Percentiles rank a stretch among this genome's conserved stretches.
phyloP scores from a whole-genome alignment of 2,329 filamentous ascomycete genomes.

The Pseudogymnoascus sp. region DNA sequence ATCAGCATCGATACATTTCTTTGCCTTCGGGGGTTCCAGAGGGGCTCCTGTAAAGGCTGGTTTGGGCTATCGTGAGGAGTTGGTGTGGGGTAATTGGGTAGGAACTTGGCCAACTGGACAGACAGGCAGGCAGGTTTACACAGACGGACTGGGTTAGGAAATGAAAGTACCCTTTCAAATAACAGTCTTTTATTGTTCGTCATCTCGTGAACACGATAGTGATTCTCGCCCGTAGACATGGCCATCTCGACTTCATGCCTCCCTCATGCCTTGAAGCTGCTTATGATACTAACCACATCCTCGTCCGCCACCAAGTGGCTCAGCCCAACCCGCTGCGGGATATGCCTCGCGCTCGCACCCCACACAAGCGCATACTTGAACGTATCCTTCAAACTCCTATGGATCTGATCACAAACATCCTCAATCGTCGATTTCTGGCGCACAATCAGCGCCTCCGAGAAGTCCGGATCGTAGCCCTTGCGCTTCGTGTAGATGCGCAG shows the following conservation, averaged over 20 bases:
- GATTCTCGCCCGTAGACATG: background rate
- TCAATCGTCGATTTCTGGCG: slow-evolving; percentile 82
- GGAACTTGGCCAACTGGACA: background rate
- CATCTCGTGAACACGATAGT: slow-evolving; percentile 3
- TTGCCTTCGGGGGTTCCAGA: background rate
- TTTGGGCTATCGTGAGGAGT: slow-evolving; percentile 3
- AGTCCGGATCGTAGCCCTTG: slow-evolving; percentile 84
- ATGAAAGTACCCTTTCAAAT: background rate
- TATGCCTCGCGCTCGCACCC: slow-evolving; percentile 91
- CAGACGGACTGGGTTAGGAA: background rate
- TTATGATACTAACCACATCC: slow-evolving; percentile 62
- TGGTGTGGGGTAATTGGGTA: slow-evolving; percentile 7
- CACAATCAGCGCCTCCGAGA: slow-evolving; percentile 87
- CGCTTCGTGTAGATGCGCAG: slow-evolving; percentile 96
- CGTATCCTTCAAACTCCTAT: slow-evolving; percentile 90
- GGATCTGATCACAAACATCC: slow-evolving; percentile 93
- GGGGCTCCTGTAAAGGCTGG: background rate
- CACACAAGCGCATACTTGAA: slow-evolving; percentile 99
- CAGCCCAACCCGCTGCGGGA: slow-evolving; percentile 88
- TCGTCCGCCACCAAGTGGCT: slow-evolving; percentile 68
- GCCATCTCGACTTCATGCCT: background rate
- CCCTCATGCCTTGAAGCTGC: slow-evolving; percentile 52
- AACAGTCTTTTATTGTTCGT: slow-evolving; percentile 1
- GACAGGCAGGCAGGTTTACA: background rate
- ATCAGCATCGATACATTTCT: slow-evolving; percentile 8